Evolutionary conservation across 805 yeast genomes (phyloP), one percentile per base, ranked within the genome.

Genomic region (Ogataea zsoltii): DNA sequence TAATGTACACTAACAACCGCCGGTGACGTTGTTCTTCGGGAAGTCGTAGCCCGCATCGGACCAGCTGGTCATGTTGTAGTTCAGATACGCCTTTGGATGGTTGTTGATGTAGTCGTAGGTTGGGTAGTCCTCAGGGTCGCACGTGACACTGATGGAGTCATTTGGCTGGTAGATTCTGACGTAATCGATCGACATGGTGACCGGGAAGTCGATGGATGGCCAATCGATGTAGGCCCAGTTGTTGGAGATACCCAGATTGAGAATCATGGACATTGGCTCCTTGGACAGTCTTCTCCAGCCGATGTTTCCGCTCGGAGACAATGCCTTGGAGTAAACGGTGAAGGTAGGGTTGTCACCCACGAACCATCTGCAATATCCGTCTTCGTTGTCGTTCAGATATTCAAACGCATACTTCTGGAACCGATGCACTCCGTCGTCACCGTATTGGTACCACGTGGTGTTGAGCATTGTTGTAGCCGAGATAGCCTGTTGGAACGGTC

Each of bases 161-260:
- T 71, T 60, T 2, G 96, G 96, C 70, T 92, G 99, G 66, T 94
- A 92, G n/a, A 92, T 61, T 57, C 99, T 80, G 28, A 92, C 96
- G 58, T 85, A 88, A 65, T 92, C 97, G 36, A 92, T 69, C 46
- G 79, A 71, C 82, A 91, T 72, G 1, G 78, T 74, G 12, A 77
- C 78, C 2, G 99, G 99, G 78, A 92, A 92, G 37, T 68, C 68
- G 48, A 90, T 71, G 4, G 82, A 71, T 35, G 82, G 80, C 97
- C 97, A 92, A 68, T 90, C 92, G 50, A 92, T 92, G 65, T 87
- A 88, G 7, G 94, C 88, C 98, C 98, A 92, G 49, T 82, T 85
- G 58, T 83, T 85, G 13, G 97, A 91, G 42, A 92, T 70, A 74
- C 96, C 99, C 69, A 92, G 68, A 65, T 92, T 92, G 74, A 92